Evolutionary conservation across 2,329 filamentous ascomycete genomes (phyloP).

Genomic region (Aspergillus sojae): DNA sequence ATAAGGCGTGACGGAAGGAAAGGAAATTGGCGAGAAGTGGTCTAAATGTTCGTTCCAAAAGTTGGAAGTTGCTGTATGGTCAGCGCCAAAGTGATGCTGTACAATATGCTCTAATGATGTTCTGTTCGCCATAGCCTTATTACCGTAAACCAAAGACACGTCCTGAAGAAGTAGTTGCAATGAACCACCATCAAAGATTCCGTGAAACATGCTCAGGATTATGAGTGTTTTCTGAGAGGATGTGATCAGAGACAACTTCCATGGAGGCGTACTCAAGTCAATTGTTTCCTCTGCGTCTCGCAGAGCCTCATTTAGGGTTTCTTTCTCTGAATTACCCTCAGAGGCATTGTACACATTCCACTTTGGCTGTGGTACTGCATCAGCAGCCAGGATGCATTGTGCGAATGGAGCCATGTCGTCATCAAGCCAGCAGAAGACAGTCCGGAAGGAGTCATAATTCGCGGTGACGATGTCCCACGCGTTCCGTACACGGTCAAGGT

Average conservation of each 20-base stretch:
- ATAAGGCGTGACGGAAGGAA: constrained; percentile 29
- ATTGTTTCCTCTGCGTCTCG: constrained; percentile 24
- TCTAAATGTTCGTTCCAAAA: constrained; percentile 28
- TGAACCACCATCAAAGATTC: constrained; percentile 42
- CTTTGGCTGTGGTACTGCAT: constrained; percentile 13
- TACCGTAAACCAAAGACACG: constrained; percentile 27
- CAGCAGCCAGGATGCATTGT: constrained; percentile 31
- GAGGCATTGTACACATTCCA: constrained; percentile 21
- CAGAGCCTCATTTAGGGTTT: constrained; percentile 22
- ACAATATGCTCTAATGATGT: constrained; percentile 30
- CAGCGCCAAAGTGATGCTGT: constrained; percentile 28
- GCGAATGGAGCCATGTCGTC: constrained; percentile 40
- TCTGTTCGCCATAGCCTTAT: constrained; percentile 13
- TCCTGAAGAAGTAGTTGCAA: constrained; percentile 37
- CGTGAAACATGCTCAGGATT: constrained; percentile 41
- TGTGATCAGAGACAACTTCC: constrained; percentile 27
- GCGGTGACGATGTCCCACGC: constrained; percentile 29
- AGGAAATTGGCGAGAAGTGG: constrained; percentile 21
- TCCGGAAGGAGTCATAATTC: constrained; percentile 37
- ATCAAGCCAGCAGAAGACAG: constrained; percentile 35
- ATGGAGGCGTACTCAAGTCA: constrained; percentile 21
- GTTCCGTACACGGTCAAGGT: constrained; percentile 24
- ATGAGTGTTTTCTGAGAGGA: constrained; percentile 14
- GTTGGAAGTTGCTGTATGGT: constrained; percentile 19
- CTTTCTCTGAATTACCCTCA: constrained; percentile 17